Evolutionary conservation across 164 flowering plant genomes (phyloP).

Genomic region (Santalum album): DNA sequence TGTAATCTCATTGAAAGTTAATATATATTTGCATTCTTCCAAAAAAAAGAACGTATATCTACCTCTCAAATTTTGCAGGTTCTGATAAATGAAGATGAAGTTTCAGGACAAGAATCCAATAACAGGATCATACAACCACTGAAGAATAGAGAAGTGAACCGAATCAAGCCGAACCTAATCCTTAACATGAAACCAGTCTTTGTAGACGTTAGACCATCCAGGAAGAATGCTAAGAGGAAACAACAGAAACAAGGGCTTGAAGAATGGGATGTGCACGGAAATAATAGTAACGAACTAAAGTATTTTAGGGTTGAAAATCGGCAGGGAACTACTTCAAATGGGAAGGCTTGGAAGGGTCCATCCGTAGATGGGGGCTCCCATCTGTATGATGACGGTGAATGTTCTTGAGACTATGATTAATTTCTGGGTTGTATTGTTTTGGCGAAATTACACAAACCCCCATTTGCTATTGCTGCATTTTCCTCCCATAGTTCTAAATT

Average conservation of each 20-base stretch:
- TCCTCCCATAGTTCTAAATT: too few species aligned
- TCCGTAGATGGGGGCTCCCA: slow-evolving; percentile 9
- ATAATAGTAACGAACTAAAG: slow-evolving; percentile 34
- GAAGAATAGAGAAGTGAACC: slow-evolving; percentile 62
- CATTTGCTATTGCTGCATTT: too few species aligned
- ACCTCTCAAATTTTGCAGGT: slow-evolving; percentile 36
- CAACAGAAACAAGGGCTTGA: slow-evolving; percentile 18
- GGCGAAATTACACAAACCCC: too few species aligned
- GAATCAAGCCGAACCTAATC: slow-evolving; percentile 80
- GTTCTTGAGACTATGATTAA: slow-evolving; percentile 19
- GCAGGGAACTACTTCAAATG: slow-evolving; percentile 9
- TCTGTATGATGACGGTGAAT: slow-evolving; percentile 18
- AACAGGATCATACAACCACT: slow-evolving; percentile 46
- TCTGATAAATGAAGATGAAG: slow-evolving; percentile 65
- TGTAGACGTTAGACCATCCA: slow-evolving; percentile 45
- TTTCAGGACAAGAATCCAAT: slow-evolving; percentile 40
- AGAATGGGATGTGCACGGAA: slow-evolving; percentile 69
- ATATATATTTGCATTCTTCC: too few species aligned
- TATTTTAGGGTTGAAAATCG: slow-evolving; percentile 10
- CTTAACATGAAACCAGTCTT: slow-evolving; percentile 59
- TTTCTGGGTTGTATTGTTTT: neutral
- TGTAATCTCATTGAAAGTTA: too few species aligned
- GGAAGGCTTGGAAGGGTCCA: slow-evolving; percentile 16
- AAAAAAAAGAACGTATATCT: too few species aligned
- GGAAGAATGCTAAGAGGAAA: slow-evolving; percentile 33